Conservation (phyloP, 768 basidiomycete species). For the Mycena indigotica region DNA sequence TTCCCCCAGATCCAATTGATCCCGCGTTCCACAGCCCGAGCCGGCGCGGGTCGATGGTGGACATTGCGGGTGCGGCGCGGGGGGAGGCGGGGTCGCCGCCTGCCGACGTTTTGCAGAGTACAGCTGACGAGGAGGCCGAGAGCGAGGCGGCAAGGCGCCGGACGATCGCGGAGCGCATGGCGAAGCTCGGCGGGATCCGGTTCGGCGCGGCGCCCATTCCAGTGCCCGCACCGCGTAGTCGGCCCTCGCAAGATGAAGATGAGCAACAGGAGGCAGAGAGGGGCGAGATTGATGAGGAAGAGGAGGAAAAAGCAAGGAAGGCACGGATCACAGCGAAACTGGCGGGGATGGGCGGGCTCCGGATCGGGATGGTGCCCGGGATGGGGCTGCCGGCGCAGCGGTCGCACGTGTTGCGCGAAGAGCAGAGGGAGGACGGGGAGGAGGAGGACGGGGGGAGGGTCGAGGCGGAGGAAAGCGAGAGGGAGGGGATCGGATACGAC, state of each 20-base stretch:
- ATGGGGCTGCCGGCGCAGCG: constrained; percentile 34
- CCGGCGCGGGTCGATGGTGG: constrained; percentile 38
- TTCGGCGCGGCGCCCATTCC: constrained; percentile 75
- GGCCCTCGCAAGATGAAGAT: constrained; percentile 32
- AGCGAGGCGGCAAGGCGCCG: constrained; percentile 58
- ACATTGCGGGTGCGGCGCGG: no score
- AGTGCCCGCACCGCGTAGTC: constrained; percentile 39
- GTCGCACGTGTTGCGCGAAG: constrained; percentile 40
- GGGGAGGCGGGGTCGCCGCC: constrained; percentile 11
- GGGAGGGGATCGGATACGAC: constrained; percentile 65
- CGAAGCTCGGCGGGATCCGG: constrained; percentile 82
- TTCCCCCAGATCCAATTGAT: constrained; percentile 72
- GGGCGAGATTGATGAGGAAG: constrained; percentile 48
- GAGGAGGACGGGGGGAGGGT: constrained; percentile 66
- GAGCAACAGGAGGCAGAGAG: constrained; percentile 31
- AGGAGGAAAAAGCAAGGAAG: constrained; percentile 62
- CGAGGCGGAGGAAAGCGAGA: constrained; percentile 73
- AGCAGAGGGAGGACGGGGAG: constrained; percentile 40
- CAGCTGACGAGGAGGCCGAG: constrained; percentile 40
- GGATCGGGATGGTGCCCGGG: constrained; percentile 59
- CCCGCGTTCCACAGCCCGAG: constrained; percentile 62
- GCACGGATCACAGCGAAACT: constrained; percentile 56
- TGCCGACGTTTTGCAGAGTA: constrained; percentile 19
- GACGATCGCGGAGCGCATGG: constrained; percentile 94
- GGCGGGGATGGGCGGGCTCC: constrained; percentile 58